Conservation (phyloP, 805 yeast genomes). For the Wickerhamomyces rabaulensis region DNA sequence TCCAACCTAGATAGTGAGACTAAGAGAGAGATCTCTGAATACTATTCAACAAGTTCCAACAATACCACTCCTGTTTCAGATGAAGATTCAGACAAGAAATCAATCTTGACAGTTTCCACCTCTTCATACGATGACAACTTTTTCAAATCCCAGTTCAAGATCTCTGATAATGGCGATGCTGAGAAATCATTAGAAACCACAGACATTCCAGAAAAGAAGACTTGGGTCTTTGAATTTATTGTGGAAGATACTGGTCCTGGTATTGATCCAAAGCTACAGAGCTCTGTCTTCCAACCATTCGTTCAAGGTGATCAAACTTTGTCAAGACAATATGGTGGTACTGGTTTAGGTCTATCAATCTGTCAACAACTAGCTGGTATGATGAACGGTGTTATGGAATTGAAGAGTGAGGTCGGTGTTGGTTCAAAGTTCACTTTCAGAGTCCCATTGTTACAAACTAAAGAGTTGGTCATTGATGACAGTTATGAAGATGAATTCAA, state of each 20-base stretch:
- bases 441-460: conserved; percentile 63
- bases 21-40: neutral
- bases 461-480: conserved; percentile 27
- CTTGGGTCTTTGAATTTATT: conserved; percentile 50
- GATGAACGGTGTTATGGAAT: conserved; percentile 82
- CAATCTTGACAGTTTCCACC: conserved; percentile 22
- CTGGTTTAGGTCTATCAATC: conserved; percentile 87
- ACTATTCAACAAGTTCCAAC: conserved; percentile 7
- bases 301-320: conserved; percentile 95
- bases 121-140: conserved; percentile 39
- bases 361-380: conserved; percentile 85
- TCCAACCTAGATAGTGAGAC: neutral
- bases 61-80: conserved; percentile 6
- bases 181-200: conserved; percentile 17
- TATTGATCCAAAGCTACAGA: conserved; percentile 75
- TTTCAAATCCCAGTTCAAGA: conserved; percentile 36
- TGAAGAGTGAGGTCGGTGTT: conserved; percentile 69
- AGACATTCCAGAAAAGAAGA: conserved; percentile 23
- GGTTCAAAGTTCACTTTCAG: conserved; percentile 84
- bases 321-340: conserved; percentile 90
- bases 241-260: conserved; percentile 95
- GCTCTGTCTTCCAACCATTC: conserved; percentile 89
- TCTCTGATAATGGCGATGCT: conserved; percentile 17
- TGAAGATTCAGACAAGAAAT: conserved; percentile 15
- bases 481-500: conserved; percentile 68